These are phyloP conservation scores for Pelargonium cotyledonis DNA, from an alignment of 441 rosid genomes.

Conservation along the genomic window DNA sequence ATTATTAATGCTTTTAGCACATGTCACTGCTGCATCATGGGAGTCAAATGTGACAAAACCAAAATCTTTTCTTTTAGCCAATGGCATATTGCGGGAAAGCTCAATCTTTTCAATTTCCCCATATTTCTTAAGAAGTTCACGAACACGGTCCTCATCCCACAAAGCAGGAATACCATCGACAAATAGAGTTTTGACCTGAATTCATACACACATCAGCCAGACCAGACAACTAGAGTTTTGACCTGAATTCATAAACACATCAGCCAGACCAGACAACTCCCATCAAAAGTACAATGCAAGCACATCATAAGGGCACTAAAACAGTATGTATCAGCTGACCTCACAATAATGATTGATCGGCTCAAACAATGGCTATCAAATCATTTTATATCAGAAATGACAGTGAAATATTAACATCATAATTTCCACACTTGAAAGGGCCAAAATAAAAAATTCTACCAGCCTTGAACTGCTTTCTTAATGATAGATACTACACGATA, in stretches of 20 bases:
- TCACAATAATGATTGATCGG: not conserved
- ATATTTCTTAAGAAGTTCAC: conserved; percentile 54
- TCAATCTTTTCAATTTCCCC: conserved; percentile 85
- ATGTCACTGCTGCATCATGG: conserved; percentile 81
- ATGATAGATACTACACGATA: not conserved
- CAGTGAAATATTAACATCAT: not conserved
- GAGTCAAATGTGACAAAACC: conserved; percentile 92
- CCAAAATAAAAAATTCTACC: not conserved
- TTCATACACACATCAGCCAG: conserved; percentile 3
- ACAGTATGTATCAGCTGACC: not conserved
- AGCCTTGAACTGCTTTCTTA: not conserved
- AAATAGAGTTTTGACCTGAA: conserved; percentile 86
- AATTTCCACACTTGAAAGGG: not conserved
- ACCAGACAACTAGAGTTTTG: conserved; percentile 43
- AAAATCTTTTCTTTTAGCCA: conserved; percentile 91
- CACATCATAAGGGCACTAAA: not conserved
- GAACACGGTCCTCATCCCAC: conserved; percentile 88
- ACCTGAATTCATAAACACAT: conserved; percentile 42
- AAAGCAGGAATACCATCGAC: conserved; percentile 81
- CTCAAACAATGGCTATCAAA: too few species aligned
- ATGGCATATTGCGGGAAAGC: conserved; percentile 96
- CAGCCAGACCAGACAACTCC: not conserved
- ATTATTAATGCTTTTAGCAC: conserved; percentile 90
- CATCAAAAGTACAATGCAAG: not conserved
- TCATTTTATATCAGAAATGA: too few species aligned